These are phyloP conservation scores for Hypoxylon sp. DNA, from an alignment of 2,329 filamentous ascomycete genomes.

Conservation along the genomic window DNA sequence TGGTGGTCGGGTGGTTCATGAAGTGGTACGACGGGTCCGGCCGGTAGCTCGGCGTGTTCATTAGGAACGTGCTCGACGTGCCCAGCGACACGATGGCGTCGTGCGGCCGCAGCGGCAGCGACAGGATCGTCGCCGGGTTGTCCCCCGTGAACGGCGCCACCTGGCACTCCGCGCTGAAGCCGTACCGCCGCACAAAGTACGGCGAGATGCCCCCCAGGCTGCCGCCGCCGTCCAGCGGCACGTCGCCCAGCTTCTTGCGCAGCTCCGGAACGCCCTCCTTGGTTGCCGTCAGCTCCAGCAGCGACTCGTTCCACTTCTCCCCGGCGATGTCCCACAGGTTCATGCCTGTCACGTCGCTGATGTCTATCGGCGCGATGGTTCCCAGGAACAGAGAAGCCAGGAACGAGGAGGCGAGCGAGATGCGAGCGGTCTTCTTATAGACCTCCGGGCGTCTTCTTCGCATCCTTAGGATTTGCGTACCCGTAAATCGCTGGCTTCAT, in stretches of 20 bases:
- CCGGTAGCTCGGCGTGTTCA: slow-evolving; percentile 92
- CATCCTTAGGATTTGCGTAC: slow-evolving; percentile 94
- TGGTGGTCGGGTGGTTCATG: slow-evolving; percentile 94
- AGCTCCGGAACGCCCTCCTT: slow-evolving; percentile 68
- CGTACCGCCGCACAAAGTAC: slow-evolving; percentile 83
- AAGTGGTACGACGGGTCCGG: slow-evolving; percentile 94
- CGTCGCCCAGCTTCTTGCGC: slow-evolving; percentile 79
- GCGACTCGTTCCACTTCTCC: slow-evolving; percentile 74
- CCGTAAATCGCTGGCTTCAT: slow-evolving; percentile 80
- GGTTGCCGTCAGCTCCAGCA: slow-evolving; percentile 76
- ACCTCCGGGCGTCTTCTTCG: slow-evolving; percentile 80
- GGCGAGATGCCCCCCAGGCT: slow-evolving; percentile 76
- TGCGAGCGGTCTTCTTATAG: slow-evolving; percentile 81
- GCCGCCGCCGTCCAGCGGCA: slow-evolving; percentile 80
- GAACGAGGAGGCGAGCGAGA: slow-evolving; percentile 95
- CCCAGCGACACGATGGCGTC: slow-evolving; percentile 96
- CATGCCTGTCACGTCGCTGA: slow-evolving; percentile 94
- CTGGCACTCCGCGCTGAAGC: slow-evolving; percentile 77
- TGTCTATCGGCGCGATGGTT: slow-evolving; percentile 85
- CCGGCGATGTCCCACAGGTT: slow-evolving; percentile 91
- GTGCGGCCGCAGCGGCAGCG: slow-evolving; percentile 82
- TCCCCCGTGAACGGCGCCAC: slow-evolving; percentile 92
- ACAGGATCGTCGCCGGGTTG: slow-evolving; percentile 94
- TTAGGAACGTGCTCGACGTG: slow-evolving; percentile 95
- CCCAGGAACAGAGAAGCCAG: slow-evolving; percentile 90